A percentile compares a stretch with the other conserved stretches of the same genome.
Evolutionary conservation across 257 asterid genomes (phyloP).

Genomic region (Solanum okadae): DNA sequence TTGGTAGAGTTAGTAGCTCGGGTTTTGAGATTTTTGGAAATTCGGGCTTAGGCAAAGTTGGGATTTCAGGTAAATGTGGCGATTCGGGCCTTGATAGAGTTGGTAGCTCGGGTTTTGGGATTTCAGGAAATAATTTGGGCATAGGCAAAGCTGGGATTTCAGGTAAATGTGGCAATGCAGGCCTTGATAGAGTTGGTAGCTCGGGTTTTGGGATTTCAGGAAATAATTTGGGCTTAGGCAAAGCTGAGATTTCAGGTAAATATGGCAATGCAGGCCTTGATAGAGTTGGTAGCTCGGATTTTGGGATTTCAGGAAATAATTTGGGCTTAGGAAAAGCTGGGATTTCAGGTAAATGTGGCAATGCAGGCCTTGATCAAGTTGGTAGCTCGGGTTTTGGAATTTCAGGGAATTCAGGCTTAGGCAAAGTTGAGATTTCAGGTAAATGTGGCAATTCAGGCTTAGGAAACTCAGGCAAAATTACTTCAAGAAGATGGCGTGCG

Average conservation of each 20-base stretch:
- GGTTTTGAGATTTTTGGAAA: no score
- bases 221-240: constrained; percentile 1
- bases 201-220: not conserved
- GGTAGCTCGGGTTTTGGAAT: constrained; percentile 13
- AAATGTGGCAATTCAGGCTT: not conserved
- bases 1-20: no score
- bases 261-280: constrained; percentile 17
- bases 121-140: not conserved
- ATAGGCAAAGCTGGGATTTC: no score
- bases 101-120: constrained; percentile 12
- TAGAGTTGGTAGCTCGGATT: constrained; percentile 8
- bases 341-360: not conserved
- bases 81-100: constrained; percentile 13
- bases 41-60: no score
- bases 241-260: not conserved
- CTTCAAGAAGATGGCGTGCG: not conserved
- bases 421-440: not conserved
- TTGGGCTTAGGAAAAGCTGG: constrained; percentile 7
- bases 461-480: not conserved
- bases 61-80: not conserved
- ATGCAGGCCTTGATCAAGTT: not conserved
- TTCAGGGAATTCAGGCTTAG: not conserved
- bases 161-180: no score
- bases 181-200: no score
- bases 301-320: not conserved